Percentiles rank a stretch among this genome's conserved stretches.
Evolutionary conservation across 1,139 yeast species (phyloP).

Genomic region (Arxiozyma telluris): DNA sequence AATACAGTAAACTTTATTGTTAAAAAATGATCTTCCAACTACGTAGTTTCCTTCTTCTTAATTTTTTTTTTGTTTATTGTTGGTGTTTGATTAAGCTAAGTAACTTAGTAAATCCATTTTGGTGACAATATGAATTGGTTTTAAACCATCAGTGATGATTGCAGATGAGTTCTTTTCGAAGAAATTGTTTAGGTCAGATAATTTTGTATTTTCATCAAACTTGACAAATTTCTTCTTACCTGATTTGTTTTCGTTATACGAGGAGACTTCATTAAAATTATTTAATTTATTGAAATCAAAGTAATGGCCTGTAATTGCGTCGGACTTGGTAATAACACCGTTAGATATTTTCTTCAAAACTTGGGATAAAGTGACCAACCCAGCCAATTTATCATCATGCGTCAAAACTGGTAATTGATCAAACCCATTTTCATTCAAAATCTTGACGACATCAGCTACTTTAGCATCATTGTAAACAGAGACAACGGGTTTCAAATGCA

Average conservation of each 20-base stretch:
- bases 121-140: constrained; percentile 78
- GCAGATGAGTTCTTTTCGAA: constrained; percentile 86
- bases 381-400: constrained; percentile 56
- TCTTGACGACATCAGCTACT: constrained; percentile 57
- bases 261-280: constrained; percentile 52
- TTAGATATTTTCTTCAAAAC: constrained; percentile 60
- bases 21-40: neutral
- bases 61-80: neutral
- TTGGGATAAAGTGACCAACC: constrained; percentile 70
- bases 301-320: constrained; percentile 55
- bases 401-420: constrained; percentile 77
- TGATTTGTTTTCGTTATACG: constrained; percentile 54
- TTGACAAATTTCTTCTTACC: constrained; percentile 61
- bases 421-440: constrained; percentile 68
- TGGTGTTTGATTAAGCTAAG: constrained; percentile 28
- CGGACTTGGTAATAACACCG: constrained; percentile 50
- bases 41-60: too few relatives aligned
- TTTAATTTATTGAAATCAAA: constrained; percentile 68
- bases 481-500: constrained; percentile 75
- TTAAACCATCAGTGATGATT: constrained; percentile 67
- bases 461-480: constrained; percentile 58
- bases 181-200: constrained; percentile 63
- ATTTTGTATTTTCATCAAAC: constrained; percentile 60
- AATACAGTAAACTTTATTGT: neutral
- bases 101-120: constrained; percentile 76